Base-by-base conservation (phyloP, 768 basidiomycete species). In the Boletus rex-veris region DNA sequence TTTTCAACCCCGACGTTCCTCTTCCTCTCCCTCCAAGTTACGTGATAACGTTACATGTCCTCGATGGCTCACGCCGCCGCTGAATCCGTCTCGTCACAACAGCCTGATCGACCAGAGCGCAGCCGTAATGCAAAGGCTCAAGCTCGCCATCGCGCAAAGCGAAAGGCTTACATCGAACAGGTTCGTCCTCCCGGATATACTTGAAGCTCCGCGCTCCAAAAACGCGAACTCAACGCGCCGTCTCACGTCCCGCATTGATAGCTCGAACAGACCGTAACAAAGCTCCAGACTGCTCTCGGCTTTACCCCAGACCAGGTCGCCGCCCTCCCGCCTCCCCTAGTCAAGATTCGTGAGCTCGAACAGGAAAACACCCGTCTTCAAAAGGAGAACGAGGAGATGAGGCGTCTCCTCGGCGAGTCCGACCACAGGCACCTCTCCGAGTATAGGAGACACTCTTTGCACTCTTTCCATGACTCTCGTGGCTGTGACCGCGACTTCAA, bases 131-230 rank as follows among this genome's bases (percentile, higher is more conserved):
- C 87, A 50, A 86, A 85, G 72, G 91, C 91, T 10, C 91, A 93
- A 75, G 91, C 91, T 35, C 77, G 91, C 63, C 91, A 93, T 77
- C 84, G 91, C 56, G 91, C 90, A 69, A 93, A 93, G 72, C 81
- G 91, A 73, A 93, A 93, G 75, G 91, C 91, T 11, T 93, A 93
- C 76, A 92, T 93, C 66, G 90, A 92, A 61, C 88, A 91, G 80
- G 90, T 90, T 44, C 41, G 45, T 48, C 19, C 8, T 28, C 21
- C 4, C 21, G 21, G 21, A 4, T 4, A 24, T 24, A 24, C 24
- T 24, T 33, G 11, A 37, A 48, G 5, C 57, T 53, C 58, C 55
- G 48, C 52, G 47, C 45, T 3, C 11, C 2, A 2, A 2, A 19
- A 21, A 53, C 63, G 48, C 53, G 52, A 24, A 11, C 26, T 7